phyloP scores from a whole-genome alignment of 495 filamentous ascomycete genomes.

The Extremus antarcticus region DNA sequence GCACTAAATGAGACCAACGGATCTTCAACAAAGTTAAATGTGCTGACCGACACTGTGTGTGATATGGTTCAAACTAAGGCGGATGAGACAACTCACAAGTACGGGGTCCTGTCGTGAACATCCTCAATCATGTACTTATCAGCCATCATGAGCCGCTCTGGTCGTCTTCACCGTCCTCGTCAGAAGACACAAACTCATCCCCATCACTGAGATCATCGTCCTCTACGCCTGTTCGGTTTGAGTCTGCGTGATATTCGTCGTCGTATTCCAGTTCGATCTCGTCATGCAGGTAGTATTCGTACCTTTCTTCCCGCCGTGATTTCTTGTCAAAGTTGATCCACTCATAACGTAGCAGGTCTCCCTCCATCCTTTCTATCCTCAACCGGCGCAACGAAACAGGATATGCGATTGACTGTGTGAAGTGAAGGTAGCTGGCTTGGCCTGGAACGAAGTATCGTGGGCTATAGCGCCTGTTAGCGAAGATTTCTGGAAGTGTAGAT shows the following conservation, averaged over 20 bases:
- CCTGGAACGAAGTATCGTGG: neutral
- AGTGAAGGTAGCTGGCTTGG: too few relatives aligned
- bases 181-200: too few relatives aligned
- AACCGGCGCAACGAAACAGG: neutral
- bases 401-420: neutral
- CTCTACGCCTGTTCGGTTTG: neutral
- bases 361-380: neutral
- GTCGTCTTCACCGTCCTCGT: too few relatives aligned
- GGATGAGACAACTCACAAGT: too few relatives aligned
- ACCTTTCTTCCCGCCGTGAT: neutral
- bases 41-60: too few relatives aligned
- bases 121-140: too few relatives aligned
- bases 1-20: too few relatives aligned
- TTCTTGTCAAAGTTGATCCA: neutral
- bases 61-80: too few relatives aligned
- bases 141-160: too few relatives aligned
- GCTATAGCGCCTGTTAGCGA: neutral
- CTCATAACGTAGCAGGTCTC: neutral
- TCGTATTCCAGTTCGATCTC: neutral
- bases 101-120: too few relatives aligned
- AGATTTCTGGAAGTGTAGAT: neutral
- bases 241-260: too few relatives aligned
- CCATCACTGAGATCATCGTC: neutral
- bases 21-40: too few relatives aligned
- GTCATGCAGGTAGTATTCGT: neutral